Percentiles rank a stretch among this genome's conserved stretches.
Conservation (phyloP, 176 grass and related monocot species). For the Phragmites australis region DNA sequence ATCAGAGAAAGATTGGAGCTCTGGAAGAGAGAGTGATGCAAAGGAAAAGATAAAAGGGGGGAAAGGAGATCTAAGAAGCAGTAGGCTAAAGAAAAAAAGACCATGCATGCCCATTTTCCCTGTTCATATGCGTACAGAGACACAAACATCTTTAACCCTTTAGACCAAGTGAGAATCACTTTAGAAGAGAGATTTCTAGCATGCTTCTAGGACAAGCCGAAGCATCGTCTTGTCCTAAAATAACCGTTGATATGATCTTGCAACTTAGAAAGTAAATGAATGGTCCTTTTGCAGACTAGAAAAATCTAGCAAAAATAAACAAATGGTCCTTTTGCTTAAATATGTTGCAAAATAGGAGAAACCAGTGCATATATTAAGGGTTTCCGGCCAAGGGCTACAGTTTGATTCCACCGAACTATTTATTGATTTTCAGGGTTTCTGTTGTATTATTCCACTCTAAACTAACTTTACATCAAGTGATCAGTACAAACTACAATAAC, state of each 20-base stretch:
- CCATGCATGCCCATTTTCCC: neutral
- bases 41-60: constrained; percentile 35
- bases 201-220: constrained; percentile 15
- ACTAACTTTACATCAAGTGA: too few relatives aligned
- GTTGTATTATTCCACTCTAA: too few relatives aligned
- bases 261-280: constrained; percentile 17
- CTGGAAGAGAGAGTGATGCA: constrained; percentile 14
- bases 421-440: neutral
- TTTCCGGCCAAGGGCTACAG: neutral
- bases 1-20: constrained; percentile 3
- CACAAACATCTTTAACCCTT: constrained; percentile 40
- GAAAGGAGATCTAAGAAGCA: constrained; percentile 31
- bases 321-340: neutral
- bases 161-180: constrained; percentile 42
- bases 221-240: neutral
- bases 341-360: too few relatives aligned
- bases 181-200: constrained; percentile 38
- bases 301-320: too few relatives aligned
- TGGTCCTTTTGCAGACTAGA: neutral
- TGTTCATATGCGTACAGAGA: neutral
- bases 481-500: too few relatives aligned
- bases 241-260: too few relatives aligned
- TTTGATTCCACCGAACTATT: neutral
- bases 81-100: constrained; percentile 35
- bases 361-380: too few relatives aligned